phyloP scores from a whole-genome alignment of 768 basidiomycete genomes.

The Artomyces pyxidatus region DNA sequence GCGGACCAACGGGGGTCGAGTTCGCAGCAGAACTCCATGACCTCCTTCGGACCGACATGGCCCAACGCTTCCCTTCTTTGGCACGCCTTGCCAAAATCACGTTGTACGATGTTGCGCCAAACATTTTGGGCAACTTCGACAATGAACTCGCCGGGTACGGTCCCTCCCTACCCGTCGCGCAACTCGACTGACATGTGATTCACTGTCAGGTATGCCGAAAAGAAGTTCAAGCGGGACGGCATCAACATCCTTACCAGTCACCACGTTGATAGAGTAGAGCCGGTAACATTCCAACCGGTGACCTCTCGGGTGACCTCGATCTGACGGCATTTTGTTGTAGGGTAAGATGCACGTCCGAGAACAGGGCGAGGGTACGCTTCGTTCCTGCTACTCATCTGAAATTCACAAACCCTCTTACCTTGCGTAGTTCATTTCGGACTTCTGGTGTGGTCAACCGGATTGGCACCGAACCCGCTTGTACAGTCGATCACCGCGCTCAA shows the following conservation, averaged over 20 bases:
- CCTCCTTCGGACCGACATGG: conserved; percentile 59
- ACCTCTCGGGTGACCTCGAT: not conserved
- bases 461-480: conserved; percentile 76
- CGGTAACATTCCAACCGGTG: conserved; percentile 27
- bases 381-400: not conserved
- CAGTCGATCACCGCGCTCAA: conserved; percentile 46
- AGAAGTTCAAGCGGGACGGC: conserved; percentile 66
- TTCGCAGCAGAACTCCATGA: conserved; percentile 81
- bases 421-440: conserved; percentile 67
- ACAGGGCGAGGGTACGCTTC: conserved; percentile 51
- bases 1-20: conserved; percentile 74
- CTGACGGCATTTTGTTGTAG: conserved; percentile 26
- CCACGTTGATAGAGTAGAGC: conserved; percentile 63
- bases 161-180: not conserved
- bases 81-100: conserved; percentile 62
- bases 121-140: conserved; percentile 72
- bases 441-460: conserved; percentile 83
- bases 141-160: conserved; percentile 49
- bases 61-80: conserved; percentile 52
- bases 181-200: not conserved
- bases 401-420: not conserved
- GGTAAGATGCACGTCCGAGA: conserved; percentile 65
- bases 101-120: conserved; percentile 74
- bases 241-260: conserved; percentile 65
- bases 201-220: conserved; percentile 53